Base-by-base conservation (phyloP, 345 rosid species). In the Eutrema yunnanense region DNA sequence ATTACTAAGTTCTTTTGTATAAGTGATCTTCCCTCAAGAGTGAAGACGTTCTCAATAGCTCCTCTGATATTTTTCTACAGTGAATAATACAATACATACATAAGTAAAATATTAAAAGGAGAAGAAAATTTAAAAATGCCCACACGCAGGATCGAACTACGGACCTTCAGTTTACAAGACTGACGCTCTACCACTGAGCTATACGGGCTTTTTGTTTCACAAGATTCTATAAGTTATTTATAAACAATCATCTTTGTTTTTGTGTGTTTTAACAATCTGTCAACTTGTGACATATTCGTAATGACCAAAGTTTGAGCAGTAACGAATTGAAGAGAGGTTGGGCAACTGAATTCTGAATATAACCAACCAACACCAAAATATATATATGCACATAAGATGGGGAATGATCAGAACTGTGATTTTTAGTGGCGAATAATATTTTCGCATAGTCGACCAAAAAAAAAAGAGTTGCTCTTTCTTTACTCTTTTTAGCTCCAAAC, bases 111-210 rank as follows among this genome's bases (percentile, higher is more conserved):
- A 0, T 6, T 6, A 30, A 50, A 16, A n/a, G 12, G 38, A 3
- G 38, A 32, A 30, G 3, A 7, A 32, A 13, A 29, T 6, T 0
- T 32, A 30, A 11, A 14, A 37, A 16, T 57, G 62, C 43, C 43
- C 62, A 36, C 62, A 83, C 77, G 88, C 87, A 86, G 83, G 85
- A 86, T 87, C 82, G 88, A 87, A 88, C 88, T 84, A 81, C 88
- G 76, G 84, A 88, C 90, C 90, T 87, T 81, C 88, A 80, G 88
- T 86, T 87, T 87, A 84, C 88, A 84, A 87, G 90, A 86, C 89
- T 87, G 88, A 82, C 90, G 92, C 87, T 92, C 90, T 92, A 85
- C 90, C 93, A 86, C 90, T 89, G 89, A 87, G 90, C 94, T 80
- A 89, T 86, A 87, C 73, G 86, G 90, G 90, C 90, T 2, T 6